Percentiles rank a stretch among this genome's conserved stretches.
These are phyloP conservation scores for Calonectria pseudoturangicola DNA, from an alignment of 2,329 filamentous ascomycete species.

Conservation along the genomic window DNA sequence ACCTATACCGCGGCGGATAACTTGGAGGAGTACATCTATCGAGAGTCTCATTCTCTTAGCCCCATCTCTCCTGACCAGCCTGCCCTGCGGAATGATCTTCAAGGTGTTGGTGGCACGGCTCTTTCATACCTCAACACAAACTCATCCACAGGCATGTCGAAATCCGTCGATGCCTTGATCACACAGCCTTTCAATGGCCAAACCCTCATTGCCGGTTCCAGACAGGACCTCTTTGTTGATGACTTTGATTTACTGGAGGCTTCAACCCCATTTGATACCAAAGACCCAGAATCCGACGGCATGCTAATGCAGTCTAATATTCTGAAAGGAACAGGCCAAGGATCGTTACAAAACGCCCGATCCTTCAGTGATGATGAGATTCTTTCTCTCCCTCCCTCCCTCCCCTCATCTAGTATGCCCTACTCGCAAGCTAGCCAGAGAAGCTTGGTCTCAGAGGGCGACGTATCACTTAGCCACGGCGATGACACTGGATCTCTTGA, in stretches of 20 bases:
- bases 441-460: neutral
- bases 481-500: neutral
- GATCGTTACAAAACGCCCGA: slow-evolving; percentile 13
- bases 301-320: slow-evolving; percentile 43
- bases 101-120: slow-evolving; percentile 55
- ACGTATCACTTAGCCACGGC: slow-evolving; percentile 9
- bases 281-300: slow-evolving; percentile 45
- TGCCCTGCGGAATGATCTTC: slow-evolving; percentile 47
- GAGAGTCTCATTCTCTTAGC: slow-evolving; percentile 42
- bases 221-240: slow-evolving; percentile 32
- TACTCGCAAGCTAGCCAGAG: slow-evolving; percentile 8
- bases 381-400: neutral
- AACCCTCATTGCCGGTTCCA: neutral
- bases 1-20: slow-evolving; percentile 61
- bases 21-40: slow-evolving; percentile 59
- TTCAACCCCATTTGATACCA: slow-evolving; percentile 41
- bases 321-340: slow-evolving; percentile 34
- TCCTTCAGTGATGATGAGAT: neutral
- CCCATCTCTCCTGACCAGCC: slow-evolving; percentile 29
- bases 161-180: slow-evolving; percentile 38
- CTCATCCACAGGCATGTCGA: slow-evolving; percentile 38
- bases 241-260: slow-evolving; percentile 37
- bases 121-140: slow-evolving; percentile 49
- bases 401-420: slow-evolving; percentile 16
- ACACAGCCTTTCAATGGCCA: slow-evolving; percentile 25